phyloP scores from a whole-genome alignment of 371 early-diverging fungal genomes.

The Mucor circinelloides region DNA sequence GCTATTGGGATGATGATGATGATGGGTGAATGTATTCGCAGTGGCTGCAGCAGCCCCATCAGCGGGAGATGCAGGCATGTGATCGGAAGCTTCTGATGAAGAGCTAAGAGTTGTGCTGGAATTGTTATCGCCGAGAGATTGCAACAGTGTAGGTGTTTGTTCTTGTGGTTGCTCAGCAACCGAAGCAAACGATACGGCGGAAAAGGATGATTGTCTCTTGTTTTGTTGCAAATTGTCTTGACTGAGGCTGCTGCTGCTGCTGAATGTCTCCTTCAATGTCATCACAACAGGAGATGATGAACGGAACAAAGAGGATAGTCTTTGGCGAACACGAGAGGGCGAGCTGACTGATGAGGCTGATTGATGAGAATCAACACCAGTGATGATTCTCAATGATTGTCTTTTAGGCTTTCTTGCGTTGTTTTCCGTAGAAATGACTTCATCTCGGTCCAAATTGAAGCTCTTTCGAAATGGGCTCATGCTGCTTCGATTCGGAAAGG shows the following conservation, averaged over 20 bases:
- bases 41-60: background rate
- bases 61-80: conserved; percentile 21
- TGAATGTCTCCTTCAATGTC: conserved; percentile 11
- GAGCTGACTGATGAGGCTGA: background rate
- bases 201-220: background rate
- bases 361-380: background rate
- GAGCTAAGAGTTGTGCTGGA: background rate
- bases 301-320: conserved; percentile 19
- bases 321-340: conserved; percentile 14
- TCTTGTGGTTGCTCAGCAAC: background rate
- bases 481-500: conserved; percentile 13
- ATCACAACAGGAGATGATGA: conserved; percentile 16
- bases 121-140: conserved; percentile 2
- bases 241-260: background rate
- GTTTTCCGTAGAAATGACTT: background rate
- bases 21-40: background rate
- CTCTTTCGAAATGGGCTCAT: conserved; percentile 7
- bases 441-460: background rate
- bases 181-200: background rate
- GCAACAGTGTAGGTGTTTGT: background rate
- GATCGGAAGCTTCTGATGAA: conserved; percentile 10
- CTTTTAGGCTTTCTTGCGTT: background rate
- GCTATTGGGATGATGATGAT: background rate
- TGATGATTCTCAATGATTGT: conserved; percentile 13
- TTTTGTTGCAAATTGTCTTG: background rate